Evolutionary conservation across 1,139 yeast species (phyloP), one percentile per base, ranked within the genome.

Genomic region (Yamadazyma atlantica): DNA sequence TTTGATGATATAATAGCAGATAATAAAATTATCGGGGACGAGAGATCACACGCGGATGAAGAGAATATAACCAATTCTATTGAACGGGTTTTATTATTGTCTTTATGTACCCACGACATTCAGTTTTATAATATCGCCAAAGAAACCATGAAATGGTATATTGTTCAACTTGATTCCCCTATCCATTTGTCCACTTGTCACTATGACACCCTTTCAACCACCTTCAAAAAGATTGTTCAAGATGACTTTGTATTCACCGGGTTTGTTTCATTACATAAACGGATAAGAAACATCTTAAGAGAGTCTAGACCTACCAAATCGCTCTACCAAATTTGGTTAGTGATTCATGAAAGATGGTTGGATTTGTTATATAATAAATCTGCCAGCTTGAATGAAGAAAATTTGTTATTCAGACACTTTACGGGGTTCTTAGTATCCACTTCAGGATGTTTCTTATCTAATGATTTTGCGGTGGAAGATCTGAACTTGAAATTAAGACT

Each of bases 231-330:
- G 8, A 67, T 84, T 38, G 62, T 80, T 8, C 61, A 75, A n/a
- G 89, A 83, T 44, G 75, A 66, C 25, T 66, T 74, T 23, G 78
- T 82, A 2, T 80, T 84, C 36, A 82, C 90, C 1, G 92, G 95
- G 13, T 75, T 82, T 22, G 85, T 85, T 13, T 89, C 94, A 0
- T 69, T 84, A 24, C 92, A 86, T 54, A 85, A 85, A 54, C 74
- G 81, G 42, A 64, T 85, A 40, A 73, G 75, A 44, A 74, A 65
- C 43, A 67, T 85, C 32, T 59, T 83, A 36, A 69, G 79, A 42
- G 66, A 79, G n/a, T 74, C 76, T 5, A 63, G 60, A 27, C 86
- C 90, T 1, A 79, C 87, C 0, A 65, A 68, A 28, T 76, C 87
- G 1, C 60, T 86, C 27, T 66, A 76, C 29, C 78, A 75, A 39